Evolutionary conservation across 257 asterid species (phyloP), one percentile per base, ranked within the genome.

Genomic region (Solanum medicagineum): DNA sequence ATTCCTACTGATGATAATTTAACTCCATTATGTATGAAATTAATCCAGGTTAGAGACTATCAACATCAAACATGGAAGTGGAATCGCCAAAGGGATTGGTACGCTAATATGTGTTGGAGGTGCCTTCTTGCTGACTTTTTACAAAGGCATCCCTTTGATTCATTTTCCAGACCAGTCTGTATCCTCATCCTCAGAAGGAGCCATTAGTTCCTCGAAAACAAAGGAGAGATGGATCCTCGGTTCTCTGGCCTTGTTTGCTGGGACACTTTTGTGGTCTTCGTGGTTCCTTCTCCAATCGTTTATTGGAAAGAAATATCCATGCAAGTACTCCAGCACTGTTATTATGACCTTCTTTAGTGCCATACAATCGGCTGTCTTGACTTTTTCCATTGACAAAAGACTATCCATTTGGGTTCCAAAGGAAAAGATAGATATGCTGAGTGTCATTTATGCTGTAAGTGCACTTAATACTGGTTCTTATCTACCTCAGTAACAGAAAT

Each of bases 251-350:
- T 68, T 94, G 88, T 84, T 91, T 42, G 98, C 90, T 0, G 98
- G 97, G 26, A 95, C 98, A 4, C 12, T 95, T 17, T 86, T 92
- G 83, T 94, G 92, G 95, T 92, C 98, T 2, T 91, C 96, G 6
- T 94, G 98, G 98, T 95, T 91, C 86, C 90, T 95, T 83, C 88
- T 94, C 56, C 98, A 95, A 47, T 69, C 92, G 1, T 86, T 62
- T 22, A 89, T 95, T 7, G 92, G 93, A 3, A 92, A 89, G 87
- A 89, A 80, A 32, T 95, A 93, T 63, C 98, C 98, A 1, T 95
- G 95, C 90, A 94, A 90, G 20, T 95, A 93, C 87, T 94, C 95
- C 0, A 91, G 91, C 93, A 95, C 98, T 22, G 97, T 91, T 15
- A 89, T 94, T 73, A 90, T 95, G 96, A 83, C 95, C 47, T 89